A percentile compares a stretch with the other conserved stretches of the same genome.
phyloP scores from a whole-genome alignment of 2,329 filamentous ascomycete genomes.

The Cercospora sesami region DNA sequence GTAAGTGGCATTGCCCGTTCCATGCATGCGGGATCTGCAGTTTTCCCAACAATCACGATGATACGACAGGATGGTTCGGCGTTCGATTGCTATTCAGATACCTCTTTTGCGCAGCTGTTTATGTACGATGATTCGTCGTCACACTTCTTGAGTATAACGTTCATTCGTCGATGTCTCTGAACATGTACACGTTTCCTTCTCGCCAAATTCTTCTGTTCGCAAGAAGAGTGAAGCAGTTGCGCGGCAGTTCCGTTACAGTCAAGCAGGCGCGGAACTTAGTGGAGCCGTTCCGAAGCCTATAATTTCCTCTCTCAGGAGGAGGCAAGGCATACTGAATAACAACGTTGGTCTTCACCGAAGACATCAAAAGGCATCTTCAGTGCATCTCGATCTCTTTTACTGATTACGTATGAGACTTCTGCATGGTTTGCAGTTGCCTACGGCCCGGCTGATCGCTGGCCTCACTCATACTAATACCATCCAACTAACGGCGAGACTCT shows the following conservation, averaged over 20 bases:
- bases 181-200: background rate
- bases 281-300: background rate
- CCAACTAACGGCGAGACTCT: background rate
- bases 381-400: background rate
- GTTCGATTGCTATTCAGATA: background rate
- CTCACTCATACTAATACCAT: background rate
- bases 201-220: background rate
- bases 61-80: background rate
- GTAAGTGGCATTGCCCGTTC: conserved; percentile 4
- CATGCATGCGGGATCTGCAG: background rate
- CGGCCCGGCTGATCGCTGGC: background rate
- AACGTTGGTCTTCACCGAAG: background rate
- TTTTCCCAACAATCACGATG: background rate
- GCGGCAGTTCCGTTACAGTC: background rate
- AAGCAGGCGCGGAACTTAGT: background rate
- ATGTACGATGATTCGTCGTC: background rate
- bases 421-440: background rate
- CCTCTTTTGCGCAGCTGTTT: conserved; percentile 1
- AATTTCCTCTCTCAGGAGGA: background rate
- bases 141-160: background rate
- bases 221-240: background rate
- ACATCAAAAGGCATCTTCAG: background rate
- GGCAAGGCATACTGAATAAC: background rate
- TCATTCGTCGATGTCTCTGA: background rate
- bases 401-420: background rate